These are phyloP conservation scores for Stagonosporopsis cucurbitacearum DNA, from an alignment of 2,329 filamentous ascomycete species.

Conservation along the genomic window DNA sequence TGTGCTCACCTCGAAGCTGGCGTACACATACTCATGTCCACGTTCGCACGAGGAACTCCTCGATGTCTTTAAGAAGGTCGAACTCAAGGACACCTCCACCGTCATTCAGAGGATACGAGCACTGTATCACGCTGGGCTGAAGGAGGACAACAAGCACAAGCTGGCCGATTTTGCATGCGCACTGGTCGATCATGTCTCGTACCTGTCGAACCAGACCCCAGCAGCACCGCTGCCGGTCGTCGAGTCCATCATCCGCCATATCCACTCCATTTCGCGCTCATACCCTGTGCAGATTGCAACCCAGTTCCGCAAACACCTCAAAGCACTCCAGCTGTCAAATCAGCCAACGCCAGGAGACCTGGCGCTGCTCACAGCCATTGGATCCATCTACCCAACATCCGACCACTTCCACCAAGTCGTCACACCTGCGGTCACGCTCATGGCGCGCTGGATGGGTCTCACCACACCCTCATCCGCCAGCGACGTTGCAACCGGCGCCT, in stretches of 20 bases:
- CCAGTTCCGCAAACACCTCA: slow-evolving; percentile 77
- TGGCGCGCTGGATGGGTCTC: slow-evolving; percentile 82
- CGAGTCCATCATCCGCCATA: slow-evolving; percentile 83
- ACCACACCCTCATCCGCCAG: slow-evolving; percentile 69
- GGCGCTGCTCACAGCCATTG: slow-evolving; percentile 80
- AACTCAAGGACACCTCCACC: slow-evolving; percentile 71
- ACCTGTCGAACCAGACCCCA: slow-evolving; percentile 60
- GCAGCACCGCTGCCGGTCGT: slow-evolving; percentile 69
- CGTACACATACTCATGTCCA: slow-evolving; percentile 87
- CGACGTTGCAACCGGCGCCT: slow-evolving; percentile 77
- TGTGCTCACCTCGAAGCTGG: slow-evolving; percentile 62
- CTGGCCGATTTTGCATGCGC: slow-evolving; percentile 71
- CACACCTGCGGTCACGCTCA: slow-evolving; percentile 86
- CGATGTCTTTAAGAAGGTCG: slow-evolving; percentile 66
- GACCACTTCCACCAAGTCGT: slow-evolving; percentile 97
- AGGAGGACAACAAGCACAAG: slow-evolving; percentile 83
- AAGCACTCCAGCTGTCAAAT: slow-evolving; percentile 61
- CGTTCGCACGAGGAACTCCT: slow-evolving; percentile 77
- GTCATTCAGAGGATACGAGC: slow-evolving; percentile 90
- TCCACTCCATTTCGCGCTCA: slow-evolving; percentile 89
- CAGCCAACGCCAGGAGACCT: slow-evolving; percentile 72
- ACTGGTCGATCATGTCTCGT: slow-evolving; percentile 70
- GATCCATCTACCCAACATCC: slow-evolving; percentile 88
- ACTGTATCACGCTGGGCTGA: slow-evolving; percentile 88
- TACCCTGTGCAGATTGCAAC: slow-evolving; percentile 79